Conservation (phyloP, 208 protist species). For the Leishmania gerbilli region DNA sequence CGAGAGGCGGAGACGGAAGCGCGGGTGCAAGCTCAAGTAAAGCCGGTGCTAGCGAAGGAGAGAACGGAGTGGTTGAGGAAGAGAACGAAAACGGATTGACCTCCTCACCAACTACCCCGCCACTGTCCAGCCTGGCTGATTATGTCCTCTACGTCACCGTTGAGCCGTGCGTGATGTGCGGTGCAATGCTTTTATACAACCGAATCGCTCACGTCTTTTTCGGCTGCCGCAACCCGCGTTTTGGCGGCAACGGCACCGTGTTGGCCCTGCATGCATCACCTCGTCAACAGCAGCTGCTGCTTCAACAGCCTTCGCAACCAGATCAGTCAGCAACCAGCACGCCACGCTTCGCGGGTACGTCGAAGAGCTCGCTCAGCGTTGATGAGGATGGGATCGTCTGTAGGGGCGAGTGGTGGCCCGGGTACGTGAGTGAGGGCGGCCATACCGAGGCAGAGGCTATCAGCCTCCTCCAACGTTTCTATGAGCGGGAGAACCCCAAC, state of each 20-base stretch:
- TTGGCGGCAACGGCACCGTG: slow-evolving; percentile 95
- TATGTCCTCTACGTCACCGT: slow-evolving; percentile 94
- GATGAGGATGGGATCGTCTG: not conserved
- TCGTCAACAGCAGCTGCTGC: not conserved
- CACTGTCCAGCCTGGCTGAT: slow-evolving; percentile 32
- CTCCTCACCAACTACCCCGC: not conserved
- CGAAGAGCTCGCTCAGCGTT: not conserved
- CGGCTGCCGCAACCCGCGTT: slow-evolving; percentile 93
- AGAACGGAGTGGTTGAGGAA: not conserved
- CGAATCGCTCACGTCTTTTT: slow-evolving; percentile 84
- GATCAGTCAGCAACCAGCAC: not conserved
- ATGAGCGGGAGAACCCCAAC: slow-evolving; percentile 75
- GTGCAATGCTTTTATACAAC: slow-evolving; percentile 82
- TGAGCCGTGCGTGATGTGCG: slow-evolving; percentile 97
- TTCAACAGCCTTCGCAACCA: not conserved
- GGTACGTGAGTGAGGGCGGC: slow-evolving; percentile 73
- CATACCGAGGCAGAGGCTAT: slow-evolving; percentile 65
- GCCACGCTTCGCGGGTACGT: not conserved
- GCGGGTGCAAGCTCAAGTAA: not conserved
- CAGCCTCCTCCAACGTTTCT: slow-evolving; percentile 79
- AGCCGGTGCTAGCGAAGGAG: not conserved
- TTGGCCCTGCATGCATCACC: slow-evolving; percentile 56
- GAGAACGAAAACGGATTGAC: not conserved
- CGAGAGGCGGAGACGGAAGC: not conserved
- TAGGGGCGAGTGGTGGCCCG: slow-evolving; percentile 16